Conservation (phyloP, 2,329 filamentous ascomycete genomes). For the Cytospora piceicola region DNA sequence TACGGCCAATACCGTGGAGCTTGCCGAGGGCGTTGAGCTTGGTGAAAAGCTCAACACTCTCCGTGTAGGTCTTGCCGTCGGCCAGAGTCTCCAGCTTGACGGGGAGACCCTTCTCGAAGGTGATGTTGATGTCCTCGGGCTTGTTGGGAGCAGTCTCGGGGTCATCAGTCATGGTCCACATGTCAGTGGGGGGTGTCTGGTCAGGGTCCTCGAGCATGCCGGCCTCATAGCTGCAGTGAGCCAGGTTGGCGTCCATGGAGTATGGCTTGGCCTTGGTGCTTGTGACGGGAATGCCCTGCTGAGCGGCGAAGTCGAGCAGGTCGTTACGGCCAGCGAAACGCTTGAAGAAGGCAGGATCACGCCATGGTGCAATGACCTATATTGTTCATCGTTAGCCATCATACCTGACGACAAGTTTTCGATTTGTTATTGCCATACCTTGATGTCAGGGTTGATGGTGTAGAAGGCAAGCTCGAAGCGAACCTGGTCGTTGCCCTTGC, state of each 20-base stretch:
- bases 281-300: slow-evolving; percentile 71
- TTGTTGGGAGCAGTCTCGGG: slow-evolving; percentile 71
- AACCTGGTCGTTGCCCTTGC: slow-evolving; percentile 62
- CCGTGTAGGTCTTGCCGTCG: slow-evolving; percentile 66
- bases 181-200: slow-evolving; percentile 71
- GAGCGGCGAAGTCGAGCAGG: slow-evolving; percentile 71
- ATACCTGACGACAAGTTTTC: not conserved
- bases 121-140: slow-evolving; percentile 71
- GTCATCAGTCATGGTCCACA: slow-evolving; percentile 77
- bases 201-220: slow-evolving; percentile 71
- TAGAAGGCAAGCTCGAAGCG: slow-evolving; percentile 60
- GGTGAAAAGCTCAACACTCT: slow-evolving; percentile 73
- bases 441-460: slow-evolving; percentile 61
- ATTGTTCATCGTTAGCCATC: not conserved
- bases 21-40: slow-evolving; percentile 72
- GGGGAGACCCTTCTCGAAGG: slow-evolving; percentile 77
- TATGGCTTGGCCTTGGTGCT: slow-evolving; percentile 65
- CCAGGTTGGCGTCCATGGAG: slow-evolving; percentile 52
- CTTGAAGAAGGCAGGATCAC: slow-evolving; percentile 70
- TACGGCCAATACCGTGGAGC: slow-evolving; percentile 74
- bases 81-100: slow-evolving; percentile 51
- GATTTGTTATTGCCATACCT: slow-evolving; percentile 41
- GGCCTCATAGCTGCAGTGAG: slow-evolving; percentile 72
- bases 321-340: slow-evolving; percentile 70
- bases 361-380: slow-evolving; percentile 71